phyloP scores from a whole-genome alignment of 805 yeast species.

The Candida insectalens region DNA sequence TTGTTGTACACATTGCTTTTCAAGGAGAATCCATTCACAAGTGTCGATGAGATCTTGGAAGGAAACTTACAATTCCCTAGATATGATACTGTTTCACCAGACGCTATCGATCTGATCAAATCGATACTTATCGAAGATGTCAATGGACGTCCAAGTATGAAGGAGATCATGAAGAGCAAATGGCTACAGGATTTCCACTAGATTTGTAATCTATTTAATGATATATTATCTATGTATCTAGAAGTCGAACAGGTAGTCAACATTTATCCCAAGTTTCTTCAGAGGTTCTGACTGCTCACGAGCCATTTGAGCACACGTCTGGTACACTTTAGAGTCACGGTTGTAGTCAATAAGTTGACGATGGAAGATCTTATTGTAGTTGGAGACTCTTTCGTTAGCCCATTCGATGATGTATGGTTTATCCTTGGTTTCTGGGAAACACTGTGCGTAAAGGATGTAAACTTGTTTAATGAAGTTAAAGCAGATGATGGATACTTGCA shows the following conservation, averaged over 20 bases:
- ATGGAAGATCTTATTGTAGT: slow-evolving; percentile 48
- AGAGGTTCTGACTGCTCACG: slow-evolving; percentile 52
- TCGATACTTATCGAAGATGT: slow-evolving; percentile 63
- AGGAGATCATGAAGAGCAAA: slow-evolving; percentile 55
- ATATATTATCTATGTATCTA: no score
- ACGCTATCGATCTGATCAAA: slow-evolving; percentile 50
- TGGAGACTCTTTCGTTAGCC: slow-evolving; percentile 56
- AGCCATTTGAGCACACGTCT: slow-evolving; percentile 44
- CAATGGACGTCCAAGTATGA: slow-evolving; percentile 60
- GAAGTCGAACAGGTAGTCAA: slow-evolving; percentile 48
- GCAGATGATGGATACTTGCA: slow-evolving; percentile 53
- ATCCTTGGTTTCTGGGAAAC: slow-evolving; percentile 28
- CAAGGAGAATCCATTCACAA: slow-evolving; percentile 92
- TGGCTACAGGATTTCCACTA: slow-evolving; percentile 42
- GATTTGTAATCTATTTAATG: no score
- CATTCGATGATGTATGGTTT: slow-evolving; percentile 51
- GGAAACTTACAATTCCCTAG: slow-evolving; percentile 70
- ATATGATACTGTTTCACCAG: slow-evolving; percentile 42
- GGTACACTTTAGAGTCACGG: slow-evolving; percentile 40
- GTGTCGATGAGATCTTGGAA: slow-evolving; percentile 91
- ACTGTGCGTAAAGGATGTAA: slow-evolving; percentile 39
- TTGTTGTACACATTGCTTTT: slow-evolving; percentile 80
- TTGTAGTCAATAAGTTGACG: slow-evolving; percentile 61
- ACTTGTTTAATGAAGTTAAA: slow-evolving; percentile 55
- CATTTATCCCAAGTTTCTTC: slow-evolving; percentile 59